Conservation (phyloP, 2,329 filamentous ascomycete genomes). For the Nannizzia gypsea region DNA sequence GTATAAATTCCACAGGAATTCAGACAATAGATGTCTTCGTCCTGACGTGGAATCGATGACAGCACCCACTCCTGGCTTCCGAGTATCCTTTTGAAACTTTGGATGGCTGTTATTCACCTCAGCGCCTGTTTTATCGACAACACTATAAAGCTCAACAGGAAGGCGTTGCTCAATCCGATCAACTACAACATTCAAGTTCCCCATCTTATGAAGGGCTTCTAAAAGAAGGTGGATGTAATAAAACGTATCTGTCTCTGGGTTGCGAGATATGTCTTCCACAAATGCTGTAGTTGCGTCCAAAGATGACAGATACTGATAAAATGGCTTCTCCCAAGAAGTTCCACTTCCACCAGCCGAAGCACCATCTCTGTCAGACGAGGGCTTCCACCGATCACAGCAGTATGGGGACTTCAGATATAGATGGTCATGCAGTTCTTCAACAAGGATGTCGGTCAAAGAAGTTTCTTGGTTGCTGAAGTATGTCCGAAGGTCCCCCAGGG, state of each 20-base stretch:
- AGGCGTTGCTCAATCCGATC: slow-evolving; percentile 85
- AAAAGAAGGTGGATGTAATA: slow-evolving; percentile 80
- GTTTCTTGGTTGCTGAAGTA: slow-evolving; percentile 92
- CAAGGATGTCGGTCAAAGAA: slow-evolving; percentile 79
- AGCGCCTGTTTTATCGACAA: slow-evolving; percentile 88
- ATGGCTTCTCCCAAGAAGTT: slow-evolving; percentile 40
- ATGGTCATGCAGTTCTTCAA: slow-evolving; percentile 96
- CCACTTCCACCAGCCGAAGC: slow-evolving; percentile 17
- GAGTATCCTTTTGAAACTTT: slow-evolving; percentile 37
- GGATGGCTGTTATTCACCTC: slow-evolving; percentile 90
- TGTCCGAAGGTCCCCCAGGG: slow-evolving; percentile 68
- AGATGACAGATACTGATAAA: slow-evolving; percentile 47
- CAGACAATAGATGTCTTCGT: slow-evolving; percentile 74
- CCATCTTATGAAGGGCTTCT: slow-evolving; percentile 81
- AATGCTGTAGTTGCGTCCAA: slow-evolving; percentile 47
- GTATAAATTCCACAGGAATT: slow-evolving; percentile 83
- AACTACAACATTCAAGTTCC: slow-evolving; percentile 70
- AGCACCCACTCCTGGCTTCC: slow-evolving; percentile 46
- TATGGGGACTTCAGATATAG: slow-evolving; percentile 96
- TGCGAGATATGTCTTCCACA: slow-evolving; percentile 79
- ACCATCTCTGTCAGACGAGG: slow-evolving; percentile 40
- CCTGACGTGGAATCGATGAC: slow-evolving; percentile 61
- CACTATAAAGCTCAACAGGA: slow-evolving; percentile 82
- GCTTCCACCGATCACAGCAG: slow-evolving; percentile 91
- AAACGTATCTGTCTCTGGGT: slow-evolving; percentile 91